These are phyloP conservation scores for Cladobotryum mycophilum DNA, from an alignment of 2,329 filamentous ascomycete species.

Conservation along the genomic window DNA sequence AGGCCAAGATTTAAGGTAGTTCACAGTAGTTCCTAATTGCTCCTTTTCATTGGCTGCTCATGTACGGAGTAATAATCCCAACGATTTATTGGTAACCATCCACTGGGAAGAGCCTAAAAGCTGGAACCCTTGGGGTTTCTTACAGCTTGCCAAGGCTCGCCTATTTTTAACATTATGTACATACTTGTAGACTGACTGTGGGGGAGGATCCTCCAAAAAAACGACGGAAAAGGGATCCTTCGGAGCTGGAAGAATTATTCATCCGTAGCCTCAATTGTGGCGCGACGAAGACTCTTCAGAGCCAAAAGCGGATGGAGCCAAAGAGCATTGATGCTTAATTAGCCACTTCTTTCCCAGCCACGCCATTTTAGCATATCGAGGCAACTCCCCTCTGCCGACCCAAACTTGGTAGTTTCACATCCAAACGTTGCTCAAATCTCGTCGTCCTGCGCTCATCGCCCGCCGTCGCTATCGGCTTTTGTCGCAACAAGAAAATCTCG, in stretches of 20 bases:
- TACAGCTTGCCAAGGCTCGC: no score
- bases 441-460: slow-evolving; percentile 18
- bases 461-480: slow-evolving; percentile 16
- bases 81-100: no score
- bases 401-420: slow-evolving; percentile 15
- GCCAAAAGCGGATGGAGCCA: slow-evolving; percentile 2
- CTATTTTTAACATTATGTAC: no score
- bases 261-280: not conserved
- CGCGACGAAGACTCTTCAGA: not conserved
- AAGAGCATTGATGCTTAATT: not conserved
- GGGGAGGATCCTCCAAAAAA: not conserved
- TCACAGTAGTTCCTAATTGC: no score
- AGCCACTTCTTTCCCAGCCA: slow-evolving; percentile 29
- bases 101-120: no score
- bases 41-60: no score
- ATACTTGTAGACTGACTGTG: no score
- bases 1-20: no score
- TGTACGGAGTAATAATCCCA: no score
- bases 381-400: slow-evolving; percentile 22
- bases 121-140: no score
- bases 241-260: slow-evolving; percentile 1
- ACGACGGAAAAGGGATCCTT: no score
- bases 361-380: slow-evolving; percentile 31
- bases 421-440: slow-evolving; percentile 13
- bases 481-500: slow-evolving; percentile 20